A percentile compares a stretch with the other conserved stretches of the same genome.
phyloP scores from a whole-genome alignment of 345 rosid genomes.

The Eucalyptus paniculata region DNA sequence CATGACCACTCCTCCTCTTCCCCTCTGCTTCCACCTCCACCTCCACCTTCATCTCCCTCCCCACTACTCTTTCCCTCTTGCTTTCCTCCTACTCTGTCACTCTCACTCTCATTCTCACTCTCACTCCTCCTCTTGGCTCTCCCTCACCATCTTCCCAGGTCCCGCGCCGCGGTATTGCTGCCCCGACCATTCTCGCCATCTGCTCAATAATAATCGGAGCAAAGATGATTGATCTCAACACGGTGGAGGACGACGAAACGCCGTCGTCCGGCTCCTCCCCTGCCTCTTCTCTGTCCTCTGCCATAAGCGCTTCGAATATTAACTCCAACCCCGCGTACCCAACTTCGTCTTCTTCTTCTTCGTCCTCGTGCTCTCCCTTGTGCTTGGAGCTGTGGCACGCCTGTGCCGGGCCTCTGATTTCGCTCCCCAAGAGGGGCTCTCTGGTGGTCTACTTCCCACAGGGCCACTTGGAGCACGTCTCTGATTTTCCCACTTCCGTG shows the following conservation, averaged over 20 bases:
- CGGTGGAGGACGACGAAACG: conserved; percentile 76
- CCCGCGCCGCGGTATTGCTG: background rate
- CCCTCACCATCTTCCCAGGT: background rate
- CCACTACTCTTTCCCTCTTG: background rate
- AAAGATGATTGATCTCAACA: conserved; percentile 82
- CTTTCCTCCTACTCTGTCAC: background rate
- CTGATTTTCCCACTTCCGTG: conserved; percentile 47
- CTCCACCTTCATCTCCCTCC: background rate
- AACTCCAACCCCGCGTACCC: conserved; percentile 31
- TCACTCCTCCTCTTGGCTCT: background rate
- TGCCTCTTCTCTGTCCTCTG: conserved; percentile 30
- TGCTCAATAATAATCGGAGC: background rate
- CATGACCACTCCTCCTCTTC: background rate
- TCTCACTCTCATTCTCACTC: background rate
- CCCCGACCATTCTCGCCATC: background rate
- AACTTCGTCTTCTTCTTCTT: background rate
- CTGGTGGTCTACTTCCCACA: conserved; percentile 85
- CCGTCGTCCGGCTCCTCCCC: conserved; percentile 55
- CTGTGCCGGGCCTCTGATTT: conserved; percentile 95
- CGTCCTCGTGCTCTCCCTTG: conserved; percentile 25
- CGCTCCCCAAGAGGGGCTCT: conserved; percentile 79
- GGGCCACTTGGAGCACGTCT: conserved; percentile 83
- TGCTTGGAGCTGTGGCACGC: conserved; percentile 99
- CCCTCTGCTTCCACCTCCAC: background rate
- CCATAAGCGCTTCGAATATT: conserved; percentile 35